phyloP scores from a whole-genome alignment of 352 stramenopile genomes.

The Pythium chondricola region DNA sequence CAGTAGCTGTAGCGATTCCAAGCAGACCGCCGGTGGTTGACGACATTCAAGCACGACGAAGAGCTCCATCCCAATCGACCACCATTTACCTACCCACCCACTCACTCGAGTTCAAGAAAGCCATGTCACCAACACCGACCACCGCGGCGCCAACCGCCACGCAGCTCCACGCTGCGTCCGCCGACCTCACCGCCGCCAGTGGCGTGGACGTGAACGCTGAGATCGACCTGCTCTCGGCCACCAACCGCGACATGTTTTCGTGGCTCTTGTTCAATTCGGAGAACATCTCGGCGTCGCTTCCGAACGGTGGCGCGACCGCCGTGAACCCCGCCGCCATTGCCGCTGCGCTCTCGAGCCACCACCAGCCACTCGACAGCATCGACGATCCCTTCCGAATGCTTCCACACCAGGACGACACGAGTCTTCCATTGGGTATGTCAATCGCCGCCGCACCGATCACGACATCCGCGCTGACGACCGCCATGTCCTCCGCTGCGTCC shows the following conservation, averaged over 20 bases:
- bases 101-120: too few species aligned
- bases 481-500: slow-evolving; percentile 9
- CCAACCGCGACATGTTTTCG: slow-evolving; percentile 82
- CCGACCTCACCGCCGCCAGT: slow-evolving; percentile 8
- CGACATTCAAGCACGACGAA: too few species aligned
- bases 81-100: too few species aligned
- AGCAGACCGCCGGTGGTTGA: too few species aligned
- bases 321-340: slow-evolving; percentile 7
- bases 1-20: too few species aligned
- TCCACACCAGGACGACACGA: slow-evolving; percentile 26
- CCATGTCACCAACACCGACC: slow-evolving; percentile 16
- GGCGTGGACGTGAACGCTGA: slow-evolving; percentile 35
- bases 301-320: background rate
- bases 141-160: slow-evolving; percentile 9
- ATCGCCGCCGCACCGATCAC: slow-evolving; percentile 5
- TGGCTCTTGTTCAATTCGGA: slow-evolving; percentile 85
- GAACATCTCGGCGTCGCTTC: slow-evolving; percentile 52
- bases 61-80: too few species aligned
- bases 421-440: slow-evolving; percentile 32
- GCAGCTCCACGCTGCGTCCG: slow-evolving; percentile 13
- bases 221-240: slow-evolving; percentile 58
- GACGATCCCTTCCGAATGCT: slow-evolving; percentile 72
- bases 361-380: slow-evolving; percentile 23
- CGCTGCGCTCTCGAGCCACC: slow-evolving; percentile 16
- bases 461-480: slow-evolving; percentile 4